A percentile compares a stretch with the other conserved stretches of the same genome.
phyloP scores from a whole-genome alignment of 2,329 filamentous ascomycete genomes.

The Sordariomycetes sp. region DNA sequence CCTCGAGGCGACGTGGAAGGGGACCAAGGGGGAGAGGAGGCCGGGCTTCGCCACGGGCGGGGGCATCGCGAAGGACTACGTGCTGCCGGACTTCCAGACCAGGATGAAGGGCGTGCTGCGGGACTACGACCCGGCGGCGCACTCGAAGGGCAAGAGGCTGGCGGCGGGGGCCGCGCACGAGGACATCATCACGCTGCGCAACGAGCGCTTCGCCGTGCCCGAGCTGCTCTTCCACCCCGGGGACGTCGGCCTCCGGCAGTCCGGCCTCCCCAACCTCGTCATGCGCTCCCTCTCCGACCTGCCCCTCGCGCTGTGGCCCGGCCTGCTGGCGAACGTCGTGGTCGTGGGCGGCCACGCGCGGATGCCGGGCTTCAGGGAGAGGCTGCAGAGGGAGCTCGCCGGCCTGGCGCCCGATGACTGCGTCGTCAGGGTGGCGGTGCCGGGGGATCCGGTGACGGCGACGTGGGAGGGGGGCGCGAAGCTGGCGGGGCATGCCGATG shows the following conservation, averaged over 20 bases:
- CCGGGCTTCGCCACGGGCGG: constrained; percentile 32
- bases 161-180: constrained; percentile 43
- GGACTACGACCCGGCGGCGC: constrained; percentile 61
- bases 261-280: constrained; percentile 73
- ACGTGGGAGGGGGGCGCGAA: constrained; percentile 81
- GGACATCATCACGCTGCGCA: constrained; percentile 76
- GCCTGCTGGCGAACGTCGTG: constrained; percentile 75
- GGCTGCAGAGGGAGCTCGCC: constrained; percentile 66
- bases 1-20: constrained; percentile 78
- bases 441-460: constrained; percentile 63
- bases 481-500: constrained; percentile 58
- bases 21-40: constrained; percentile 49
- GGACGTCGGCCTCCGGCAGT: constrained; percentile 76
- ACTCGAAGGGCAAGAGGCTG: constrained; percentile 39
- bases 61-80: constrained; percentile 77
- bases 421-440: constrained; percentile 60
- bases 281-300: constrained; percentile 65
- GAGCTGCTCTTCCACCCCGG: constrained; percentile 81
- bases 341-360: constrained; percentile 80
- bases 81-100: constrained; percentile 69
- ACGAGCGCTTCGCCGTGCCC: constrained; percentile 84
- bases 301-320: constrained; percentile 75
- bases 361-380: constrained; percentile 70
- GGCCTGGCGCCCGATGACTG: constrained; percentile 66
- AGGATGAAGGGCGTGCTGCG: constrained; percentile 56